These are phyloP conservation scores for Jaapia argillacea DNA, from an alignment of 768 basidiomycete species.

Conservation along the genomic window DNA sequence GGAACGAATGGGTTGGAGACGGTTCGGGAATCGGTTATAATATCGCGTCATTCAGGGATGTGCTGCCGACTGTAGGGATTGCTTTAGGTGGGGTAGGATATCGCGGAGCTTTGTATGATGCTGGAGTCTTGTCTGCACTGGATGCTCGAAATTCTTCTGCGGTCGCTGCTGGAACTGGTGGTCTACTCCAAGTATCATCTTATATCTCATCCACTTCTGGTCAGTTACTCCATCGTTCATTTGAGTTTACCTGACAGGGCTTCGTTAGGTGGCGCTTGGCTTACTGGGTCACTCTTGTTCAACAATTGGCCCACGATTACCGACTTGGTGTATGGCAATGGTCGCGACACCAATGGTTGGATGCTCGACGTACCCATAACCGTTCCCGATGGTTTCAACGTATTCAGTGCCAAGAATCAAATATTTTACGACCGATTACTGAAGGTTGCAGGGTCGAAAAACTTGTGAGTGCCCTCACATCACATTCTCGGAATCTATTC, in stretches of 20 bases:
- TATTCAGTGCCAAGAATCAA: constrained; percentile 36
- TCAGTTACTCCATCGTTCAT: constrained; percentile 10
- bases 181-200: constrained; percentile 58
- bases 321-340: constrained; percentile 53
- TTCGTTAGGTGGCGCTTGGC: constrained; percentile 52
- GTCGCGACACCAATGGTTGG: constrained; percentile 38
- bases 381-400: constrained; percentile 39
- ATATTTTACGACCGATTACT: constrained; percentile 42
- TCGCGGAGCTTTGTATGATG: constrained; percentile 57
- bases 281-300: constrained; percentile 49
- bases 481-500: neutral
- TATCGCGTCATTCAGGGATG: constrained; percentile 27
- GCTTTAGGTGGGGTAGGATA: constrained; percentile 67
- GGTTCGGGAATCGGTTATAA: constrained; percentile 43
- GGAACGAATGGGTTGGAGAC: constrained; percentile 52
- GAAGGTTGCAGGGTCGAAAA: constrained; percentile 44
- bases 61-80: constrained; percentile 45
- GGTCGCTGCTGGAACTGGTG: constrained; percentile 50
- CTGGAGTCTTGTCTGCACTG: constrained; percentile 44
- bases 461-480: constrained; percentile 30
- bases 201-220: constrained; percentile 64
- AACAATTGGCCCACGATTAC: constrained; percentile 52
- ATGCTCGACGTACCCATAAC: constrained; percentile 45
- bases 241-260: neutral
- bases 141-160: constrained; percentile 54